phyloP scores from a whole-genome alignment of 192 early-diverging fungal species.

The Linnemannia elongata region DNA sequence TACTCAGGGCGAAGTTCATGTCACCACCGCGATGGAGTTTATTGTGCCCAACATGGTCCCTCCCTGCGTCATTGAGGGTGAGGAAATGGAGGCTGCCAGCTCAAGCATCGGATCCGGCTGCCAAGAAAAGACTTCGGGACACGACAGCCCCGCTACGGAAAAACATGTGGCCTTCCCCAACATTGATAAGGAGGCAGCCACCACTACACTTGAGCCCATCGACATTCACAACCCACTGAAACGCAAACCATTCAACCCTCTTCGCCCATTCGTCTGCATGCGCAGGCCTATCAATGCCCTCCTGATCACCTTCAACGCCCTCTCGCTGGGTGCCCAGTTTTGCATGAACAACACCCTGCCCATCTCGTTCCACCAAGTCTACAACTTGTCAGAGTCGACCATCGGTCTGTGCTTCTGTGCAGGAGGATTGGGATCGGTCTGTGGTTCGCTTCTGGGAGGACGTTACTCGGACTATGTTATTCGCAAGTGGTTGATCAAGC shows the following conservation, averaged over 20 bases:
- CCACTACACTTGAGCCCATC: background rate
- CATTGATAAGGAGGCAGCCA: background rate
- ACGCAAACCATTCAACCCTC: slow-evolving; percentile 49
- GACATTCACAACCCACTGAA: background rate
- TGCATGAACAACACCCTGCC: slow-evolving; percentile 56
- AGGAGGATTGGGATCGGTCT: slow-evolving; percentile 55
- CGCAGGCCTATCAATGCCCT: slow-evolving; percentile 41
- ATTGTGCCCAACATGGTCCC: slow-evolving; percentile 40
- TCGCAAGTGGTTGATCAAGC: slow-evolving; percentile 45
- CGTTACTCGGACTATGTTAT: slow-evolving; percentile 56
- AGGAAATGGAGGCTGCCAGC: background rate
- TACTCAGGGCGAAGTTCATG: background rate
- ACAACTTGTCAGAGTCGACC: slow-evolving; percentile 46
- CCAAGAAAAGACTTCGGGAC: background rate
- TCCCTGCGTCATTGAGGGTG: slow-evolving; percentile 16
- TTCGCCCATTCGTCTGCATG: slow-evolving; percentile 41
- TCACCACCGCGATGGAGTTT: slow-evolving; percentile 32
- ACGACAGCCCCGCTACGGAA: background rate
- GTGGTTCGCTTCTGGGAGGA: slow-evolving; percentile 58
- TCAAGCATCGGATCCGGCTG: background rate
- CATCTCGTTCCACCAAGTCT: slow-evolving; percentile 46
- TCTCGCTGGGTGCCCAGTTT: slow-evolving; percentile 55
- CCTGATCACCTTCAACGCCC: slow-evolving; percentile 47
- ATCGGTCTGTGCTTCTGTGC: slow-evolving; percentile 62
- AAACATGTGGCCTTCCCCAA: slow-evolving; percentile 40